A percentile compares a stretch with the other conserved stretches of the same genome.
Evolutionary conservation across 208 protist species (phyloP).

Genomic region (Acanthamoeba triangularis): DNA sequence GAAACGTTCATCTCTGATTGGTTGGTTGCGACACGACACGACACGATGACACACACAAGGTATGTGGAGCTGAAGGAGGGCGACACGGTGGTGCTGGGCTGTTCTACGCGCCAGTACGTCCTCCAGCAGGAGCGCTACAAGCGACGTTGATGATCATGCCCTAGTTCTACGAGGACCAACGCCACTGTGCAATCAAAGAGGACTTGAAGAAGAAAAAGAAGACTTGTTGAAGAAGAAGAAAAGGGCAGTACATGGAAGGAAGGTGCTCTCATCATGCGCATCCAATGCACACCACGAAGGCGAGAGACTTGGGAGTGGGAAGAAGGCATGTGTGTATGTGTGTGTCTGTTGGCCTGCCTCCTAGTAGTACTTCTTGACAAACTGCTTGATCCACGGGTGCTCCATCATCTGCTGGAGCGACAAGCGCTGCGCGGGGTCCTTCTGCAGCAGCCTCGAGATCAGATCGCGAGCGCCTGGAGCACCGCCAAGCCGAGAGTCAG

Average conservation of each 20-base stretch:
- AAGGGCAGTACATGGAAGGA: too few species aligned
- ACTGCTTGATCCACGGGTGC: slow-evolving; percentile 84
- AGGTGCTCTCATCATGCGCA: too few species aligned
- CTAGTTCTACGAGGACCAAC: not conserved
- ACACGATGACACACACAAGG: not conserved
- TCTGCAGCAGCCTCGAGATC: slow-evolving; percentile 80
- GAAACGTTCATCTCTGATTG: not conserved
- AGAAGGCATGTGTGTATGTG: too few species aligned
- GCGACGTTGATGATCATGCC: not conserved
- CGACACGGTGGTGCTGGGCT: slow-evolving; percentile 45
- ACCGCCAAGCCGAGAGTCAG: slow-evolving; percentile 73
- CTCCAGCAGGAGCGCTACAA: slow-evolving; percentile 68
- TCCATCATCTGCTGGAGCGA: slow-evolving; percentile 80
- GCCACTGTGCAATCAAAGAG: not conserved
- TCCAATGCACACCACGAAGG: too few species aligned
- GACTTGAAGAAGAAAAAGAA: too few species aligned
- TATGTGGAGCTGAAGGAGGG: slow-evolving; percentile 73
- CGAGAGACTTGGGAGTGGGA: too few species aligned
- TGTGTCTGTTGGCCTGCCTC: not conserved
- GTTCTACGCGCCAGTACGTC: slow-evolving; percentile 66
- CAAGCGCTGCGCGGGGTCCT: slow-evolving; percentile 82
- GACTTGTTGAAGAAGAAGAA: too few species aligned
- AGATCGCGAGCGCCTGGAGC: slow-evolving; percentile 95
- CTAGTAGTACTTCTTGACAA: slow-evolving; percentile 69
- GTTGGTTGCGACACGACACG: too few species aligned